Evolutionary conservation across 1,284 basidiomycete genomes (phyloP).

Genomic region (Tranzscheliella williamsii): DNA sequence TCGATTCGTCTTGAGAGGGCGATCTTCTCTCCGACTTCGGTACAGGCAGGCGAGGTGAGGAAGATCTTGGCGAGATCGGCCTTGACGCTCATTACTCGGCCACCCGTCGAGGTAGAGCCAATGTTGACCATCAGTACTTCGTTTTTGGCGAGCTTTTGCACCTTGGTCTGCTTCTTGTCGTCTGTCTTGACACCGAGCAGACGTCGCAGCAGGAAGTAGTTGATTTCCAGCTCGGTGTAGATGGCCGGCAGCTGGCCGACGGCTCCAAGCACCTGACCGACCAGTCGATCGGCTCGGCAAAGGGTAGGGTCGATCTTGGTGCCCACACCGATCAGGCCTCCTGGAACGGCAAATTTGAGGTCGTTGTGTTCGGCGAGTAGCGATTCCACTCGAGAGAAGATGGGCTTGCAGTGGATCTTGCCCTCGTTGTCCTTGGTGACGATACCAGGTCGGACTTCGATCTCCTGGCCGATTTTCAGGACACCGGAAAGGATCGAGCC

Average conservation of each 20-base stretch:
- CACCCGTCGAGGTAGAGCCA: constrained; percentile 59
- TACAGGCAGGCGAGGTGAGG: constrained; percentile 58
- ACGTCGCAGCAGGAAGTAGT: constrained; percentile 68
- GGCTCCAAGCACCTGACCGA: constrained; percentile 92
- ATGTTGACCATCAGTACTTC: constrained; percentile 74
- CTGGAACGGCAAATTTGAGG: constrained; percentile 91
- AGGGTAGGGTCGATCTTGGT: constrained; percentile 95
- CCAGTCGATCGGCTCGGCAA: constrained; percentile 92
- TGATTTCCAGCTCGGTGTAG: constrained; percentile 89
- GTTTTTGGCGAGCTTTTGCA: constrained; percentile 84
- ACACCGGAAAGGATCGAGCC: constrained; percentile 93
- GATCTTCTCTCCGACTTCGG: constrained; percentile 60
- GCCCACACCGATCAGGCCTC: constrained; percentile 96
- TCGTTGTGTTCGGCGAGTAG: constrained; percentile 93
- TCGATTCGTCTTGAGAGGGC: constrained; percentile 65
- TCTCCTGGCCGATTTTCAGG: constrained; percentile 84
- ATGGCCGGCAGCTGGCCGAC: constrained; percentile 92
- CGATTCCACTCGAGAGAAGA: constrained; percentile 87
- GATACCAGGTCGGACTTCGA: constrained; percentile 95
- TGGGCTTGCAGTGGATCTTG: constrained; percentile 86
- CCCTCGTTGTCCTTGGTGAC: constrained; percentile 93
- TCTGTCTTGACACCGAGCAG: constrained; percentile 97
- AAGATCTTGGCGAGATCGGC: constrained; percentile 60
- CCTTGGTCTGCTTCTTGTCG: constrained; percentile 96
- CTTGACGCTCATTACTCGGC: constrained; percentile 56